phyloP scores from a whole-genome alignment of 2,329 filamentous ascomycete genomes.

The Pleomassaria siparia region DNA sequence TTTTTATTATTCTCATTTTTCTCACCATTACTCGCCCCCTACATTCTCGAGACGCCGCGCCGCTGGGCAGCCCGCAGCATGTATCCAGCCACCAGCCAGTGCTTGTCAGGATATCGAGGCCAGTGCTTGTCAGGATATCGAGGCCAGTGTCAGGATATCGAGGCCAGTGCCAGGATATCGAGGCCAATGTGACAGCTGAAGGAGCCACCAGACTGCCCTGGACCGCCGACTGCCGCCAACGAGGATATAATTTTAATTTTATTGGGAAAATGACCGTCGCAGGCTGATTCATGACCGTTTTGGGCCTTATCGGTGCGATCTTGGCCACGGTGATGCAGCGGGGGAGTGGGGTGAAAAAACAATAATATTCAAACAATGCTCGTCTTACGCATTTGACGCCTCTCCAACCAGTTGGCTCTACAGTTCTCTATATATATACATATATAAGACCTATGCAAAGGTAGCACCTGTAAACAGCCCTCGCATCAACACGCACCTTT shows the following conservation, averaged over 20 bases:
- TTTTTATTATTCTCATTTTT: neutral
- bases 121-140: too few species aligned
- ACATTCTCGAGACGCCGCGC: neutral
- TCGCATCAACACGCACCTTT: neutral
- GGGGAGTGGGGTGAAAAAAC: constrained; percentile 26
- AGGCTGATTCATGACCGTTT: neutral
- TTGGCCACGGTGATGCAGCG: constrained; percentile 19
- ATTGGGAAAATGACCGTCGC: constrained; percentile 13
- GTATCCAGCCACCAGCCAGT: too few species aligned
- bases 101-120: too few species aligned
- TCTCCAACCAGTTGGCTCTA: neutral
- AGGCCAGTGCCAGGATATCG: too few species aligned
- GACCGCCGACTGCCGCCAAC: constrained; percentile 10
- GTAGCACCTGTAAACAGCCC: neutral
- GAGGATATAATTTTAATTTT: constrained; percentile 27
- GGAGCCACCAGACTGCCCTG: neutral
- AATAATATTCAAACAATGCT: too few species aligned
- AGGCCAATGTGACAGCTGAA: neutral
- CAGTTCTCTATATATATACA: too few species aligned
- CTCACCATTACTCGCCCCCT: neutral
- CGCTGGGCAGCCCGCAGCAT: neutral
- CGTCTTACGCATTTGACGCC: neutral
- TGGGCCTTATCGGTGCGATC: constrained; percentile 30
- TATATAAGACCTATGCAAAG: constrained; percentile 4
- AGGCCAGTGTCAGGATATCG: too few species aligned